Evolutionary conservation across 805 yeast species (phyloP).

Genomic region (Kluyveromyces wickerhamii): DNA sequence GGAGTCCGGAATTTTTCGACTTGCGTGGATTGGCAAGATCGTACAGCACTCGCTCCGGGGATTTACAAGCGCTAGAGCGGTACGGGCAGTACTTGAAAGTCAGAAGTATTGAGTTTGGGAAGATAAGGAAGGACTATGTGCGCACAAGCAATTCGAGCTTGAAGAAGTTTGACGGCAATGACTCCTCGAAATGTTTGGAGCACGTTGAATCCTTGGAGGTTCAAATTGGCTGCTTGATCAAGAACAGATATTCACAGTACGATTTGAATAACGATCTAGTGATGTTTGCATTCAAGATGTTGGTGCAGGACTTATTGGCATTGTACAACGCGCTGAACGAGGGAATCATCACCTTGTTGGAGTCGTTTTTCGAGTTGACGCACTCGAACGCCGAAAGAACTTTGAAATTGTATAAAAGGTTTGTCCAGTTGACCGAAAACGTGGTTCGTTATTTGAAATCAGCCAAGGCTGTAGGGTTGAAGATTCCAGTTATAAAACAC

Average conservation of each 20-base stretch:
- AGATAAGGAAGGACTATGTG: conserved; percentile 65
- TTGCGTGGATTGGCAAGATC: conserved; percentile 31
- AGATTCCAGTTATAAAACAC: conserved; percentile 92
- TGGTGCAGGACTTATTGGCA: conserved; percentile 83
- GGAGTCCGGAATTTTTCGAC: conserved; percentile 44
- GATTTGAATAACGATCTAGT: conserved; percentile 82
- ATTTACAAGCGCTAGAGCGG: conserved; percentile 48
- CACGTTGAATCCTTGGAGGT: conserved; percentile 76
- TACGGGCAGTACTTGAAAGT: conserved; percentile 65
- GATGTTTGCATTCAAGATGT: conserved; percentile 74
- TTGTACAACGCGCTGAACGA: conserved; percentile 88
- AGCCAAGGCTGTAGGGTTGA: conserved; percentile 85
- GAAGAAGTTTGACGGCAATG: conserved; percentile 39
- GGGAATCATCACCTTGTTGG: conserved; percentile 89
- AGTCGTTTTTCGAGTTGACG: conserved; percentile 91
- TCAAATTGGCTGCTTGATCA: conserved; percentile 69
- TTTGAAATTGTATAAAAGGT: conserved; percentile 70
- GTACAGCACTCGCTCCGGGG: conserved; percentile 33
- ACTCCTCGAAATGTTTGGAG: conserved; percentile 70
- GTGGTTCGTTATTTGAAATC: conserved; percentile 82
- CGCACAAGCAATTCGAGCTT: conserved; percentile 52
- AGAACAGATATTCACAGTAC: conserved; percentile 65
- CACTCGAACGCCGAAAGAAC: conserved; percentile 81
- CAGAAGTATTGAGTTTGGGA: conserved; percentile 62
- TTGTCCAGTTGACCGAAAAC: conserved; percentile 76